phyloP scores from a whole-genome alignment of 2,329 filamentous ascomycete species.

The Neocucurbitaria cava region DNA sequence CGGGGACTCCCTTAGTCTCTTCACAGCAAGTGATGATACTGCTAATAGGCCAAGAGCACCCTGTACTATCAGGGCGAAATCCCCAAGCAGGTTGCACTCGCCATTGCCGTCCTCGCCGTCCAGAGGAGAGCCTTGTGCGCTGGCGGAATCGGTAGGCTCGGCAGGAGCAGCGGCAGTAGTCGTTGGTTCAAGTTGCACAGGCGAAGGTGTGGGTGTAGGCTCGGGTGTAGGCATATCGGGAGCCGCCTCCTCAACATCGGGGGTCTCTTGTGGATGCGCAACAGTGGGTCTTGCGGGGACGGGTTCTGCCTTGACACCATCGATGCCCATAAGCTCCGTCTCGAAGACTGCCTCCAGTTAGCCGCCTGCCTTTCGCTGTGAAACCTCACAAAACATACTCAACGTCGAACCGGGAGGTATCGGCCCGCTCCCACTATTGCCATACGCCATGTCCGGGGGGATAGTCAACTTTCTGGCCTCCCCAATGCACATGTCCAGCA shows the following conservation, averaged over 20 bases:
- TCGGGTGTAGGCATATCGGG: constrained; percentile 11
- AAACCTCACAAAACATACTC: constrained; percentile 56
- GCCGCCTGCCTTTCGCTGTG: not conserved
- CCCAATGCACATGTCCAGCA: constrained; percentile 93
- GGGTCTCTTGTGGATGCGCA: constrained; percentile 11
- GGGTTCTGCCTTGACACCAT: constrained; percentile 53
- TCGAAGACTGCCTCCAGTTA: constrained; percentile 72
- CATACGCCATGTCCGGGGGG: constrained; percentile 86
- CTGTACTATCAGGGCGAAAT: constrained; percentile 91
- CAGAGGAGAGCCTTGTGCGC: constrained; percentile 36
- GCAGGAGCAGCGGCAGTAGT: constrained; percentile 19
- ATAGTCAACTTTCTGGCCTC: constrained; percentile 90
- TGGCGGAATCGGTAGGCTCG: constrained; percentile 20
- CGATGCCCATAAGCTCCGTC: constrained; percentile 86
- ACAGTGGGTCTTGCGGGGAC: constrained; percentile 7
- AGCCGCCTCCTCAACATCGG: constrained; percentile 14
- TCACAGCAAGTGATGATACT: constrained; percentile 85
- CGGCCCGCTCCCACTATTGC: constrained; percentile 71
- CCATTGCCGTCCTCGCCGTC: constrained; percentile 62
- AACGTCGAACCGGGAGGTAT: constrained; percentile 84
- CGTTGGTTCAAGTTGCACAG: constrained; percentile 15
- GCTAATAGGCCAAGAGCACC: constrained; percentile 83
- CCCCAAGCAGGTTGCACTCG: constrained; percentile 86
- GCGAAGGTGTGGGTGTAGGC: constrained; percentile 12
- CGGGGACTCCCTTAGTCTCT: constrained; percentile 89